Base-by-base conservation (phyloP, 371 early-diverging fungal species). In the Lichtheimia ornata region DNA sequence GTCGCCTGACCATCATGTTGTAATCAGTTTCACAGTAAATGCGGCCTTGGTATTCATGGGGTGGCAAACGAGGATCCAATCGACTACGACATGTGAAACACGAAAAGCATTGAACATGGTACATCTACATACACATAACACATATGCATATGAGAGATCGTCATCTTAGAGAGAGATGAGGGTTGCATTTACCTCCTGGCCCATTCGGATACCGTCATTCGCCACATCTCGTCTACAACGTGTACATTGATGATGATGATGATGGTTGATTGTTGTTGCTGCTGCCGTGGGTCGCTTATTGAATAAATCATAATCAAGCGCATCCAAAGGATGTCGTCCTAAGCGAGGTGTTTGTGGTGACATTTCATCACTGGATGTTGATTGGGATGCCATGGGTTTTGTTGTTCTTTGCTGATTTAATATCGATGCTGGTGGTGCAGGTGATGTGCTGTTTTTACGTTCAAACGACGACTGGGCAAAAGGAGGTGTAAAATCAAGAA, bases 21-120 rank as follows among this genome's bases (percentile, higher is more conserved):
- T 72, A 82, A 53, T 72, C 77, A 58, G 64, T 73, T 56, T 88
- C 86, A 65, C 91, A 91, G 27, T 88, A 83, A 43, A 88, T 66
- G 0, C 67, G 62, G 5, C 83, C 83, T 18, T 84, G 74, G 53
- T 79, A 75, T 44, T 84, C 81, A 57, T 30, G 58, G 5, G 64
- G 57, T 20, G 49, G 50, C 5, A 24, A 40, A 11, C 42, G 49
- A 3, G 66, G 66, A 60, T 65, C 55, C 24, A 66, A 47, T 25
- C 59, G 66, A 20, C 35, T 49, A 49, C 63, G 66, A 51, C 70
- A 66, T 17, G 58, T 45, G 22, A 59, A 65, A 15, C 70, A 70
- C 18, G 58, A 58, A 28, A 66, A 66, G 59, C 70, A 70, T 25
- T 61, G 56, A 42, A 50, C 15, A 45, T 70, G 70, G 22, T 70